Conservation (phyloP, 148 eudicot species). For the Spergularia bocconei region DNA sequence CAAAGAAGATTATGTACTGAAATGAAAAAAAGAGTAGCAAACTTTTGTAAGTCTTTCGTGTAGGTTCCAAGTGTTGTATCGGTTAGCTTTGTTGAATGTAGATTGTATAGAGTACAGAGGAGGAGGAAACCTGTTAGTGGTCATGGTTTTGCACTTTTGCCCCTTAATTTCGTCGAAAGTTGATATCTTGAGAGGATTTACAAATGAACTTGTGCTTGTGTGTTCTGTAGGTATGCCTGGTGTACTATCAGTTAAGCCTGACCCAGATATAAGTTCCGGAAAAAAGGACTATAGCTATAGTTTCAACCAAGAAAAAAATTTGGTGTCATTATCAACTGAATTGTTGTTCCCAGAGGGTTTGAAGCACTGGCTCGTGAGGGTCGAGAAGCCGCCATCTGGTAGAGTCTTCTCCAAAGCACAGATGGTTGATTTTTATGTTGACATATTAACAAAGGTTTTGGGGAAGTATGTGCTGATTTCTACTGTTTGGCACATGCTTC, state of each 20-base stretch:
- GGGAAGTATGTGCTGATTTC: too few species aligned
- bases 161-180: not conserved
- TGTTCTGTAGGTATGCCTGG: slow-evolving; percentile 59
- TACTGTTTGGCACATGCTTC: too few species aligned
- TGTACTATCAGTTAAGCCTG: slow-evolving; percentile 68
- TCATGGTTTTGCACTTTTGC: not conserved
- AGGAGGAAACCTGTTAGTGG: not conserved
- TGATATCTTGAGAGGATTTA: not conserved
- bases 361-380: slow-evolving; percentile 72
- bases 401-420: too few species aligned
- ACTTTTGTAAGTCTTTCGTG: not conserved
- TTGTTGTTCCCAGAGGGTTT: slow-evolving; percentile 57
- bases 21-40: not conserved
- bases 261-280: slow-evolving; percentile 38
- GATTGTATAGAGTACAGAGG: not conserved
- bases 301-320: slow-evolving; percentile 25
- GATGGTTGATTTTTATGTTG: too few species aligned
- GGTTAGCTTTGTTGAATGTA: not conserved
- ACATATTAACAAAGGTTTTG: too few species aligned
- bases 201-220: not conserved
- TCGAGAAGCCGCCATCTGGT: slow-evolving; percentile 37
- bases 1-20: not conserved
- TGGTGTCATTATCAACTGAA: slow-evolving; percentile 20
- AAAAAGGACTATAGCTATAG: slow-evolving; percentile 39
- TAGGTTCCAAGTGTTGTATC: not conserved